Base-by-base conservation (phyloP, 2,329 filamentous ascomycete genomes). In the Neofusicoccum cordaticola region DNA sequence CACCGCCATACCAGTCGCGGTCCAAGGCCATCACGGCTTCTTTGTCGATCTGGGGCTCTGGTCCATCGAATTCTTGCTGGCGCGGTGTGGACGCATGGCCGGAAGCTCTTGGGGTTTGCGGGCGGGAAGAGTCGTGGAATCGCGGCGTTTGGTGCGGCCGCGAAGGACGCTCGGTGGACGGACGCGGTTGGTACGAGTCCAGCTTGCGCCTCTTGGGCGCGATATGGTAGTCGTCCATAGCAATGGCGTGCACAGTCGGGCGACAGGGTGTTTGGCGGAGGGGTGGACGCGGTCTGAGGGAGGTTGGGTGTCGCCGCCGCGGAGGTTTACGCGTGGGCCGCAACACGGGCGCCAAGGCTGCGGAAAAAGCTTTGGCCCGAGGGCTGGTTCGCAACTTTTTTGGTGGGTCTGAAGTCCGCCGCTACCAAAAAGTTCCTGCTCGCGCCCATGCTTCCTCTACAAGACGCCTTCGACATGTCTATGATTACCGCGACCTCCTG, bases 1-100 rank as follows among this genome's bases (percentile, higher is more conserved):
- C 93, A 53, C 91, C 91, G 22, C 87, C 88, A 72, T 97, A 97
- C 93, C 93, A 97, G 77, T 97, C 93, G 67, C 93, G 87, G 74
- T 97, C 93, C 63, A 97, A 82, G 9, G 88, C 91, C 67, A 85
- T 85, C 17, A 87, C 85, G 68, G 96, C 91, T 67, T 91, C 86
- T 44, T 89, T 85, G 39, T 85, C 82, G 13, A 87, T 82, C 13
- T 81, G 80, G 2, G 86, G 83, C 71, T 90, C 88, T 0, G 86
- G 84, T 2, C 83, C 85, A 52, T 90, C 86, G 65, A 88, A 86
- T 64, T 85, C 83, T 27, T 80, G 74, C 68, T 86, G 88, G 66
- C 81, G 82, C 0, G 82, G 82, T 17, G 72, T 74, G 6, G 73
- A 71, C 37, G 69, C 73, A 69, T 75, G 69, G 66, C 73, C 71